These are phyloP conservation scores for Colletotrichum sp. DNA, from an alignment of 2,329 filamentous ascomycete species.

Conservation along the genomic window DNA sequence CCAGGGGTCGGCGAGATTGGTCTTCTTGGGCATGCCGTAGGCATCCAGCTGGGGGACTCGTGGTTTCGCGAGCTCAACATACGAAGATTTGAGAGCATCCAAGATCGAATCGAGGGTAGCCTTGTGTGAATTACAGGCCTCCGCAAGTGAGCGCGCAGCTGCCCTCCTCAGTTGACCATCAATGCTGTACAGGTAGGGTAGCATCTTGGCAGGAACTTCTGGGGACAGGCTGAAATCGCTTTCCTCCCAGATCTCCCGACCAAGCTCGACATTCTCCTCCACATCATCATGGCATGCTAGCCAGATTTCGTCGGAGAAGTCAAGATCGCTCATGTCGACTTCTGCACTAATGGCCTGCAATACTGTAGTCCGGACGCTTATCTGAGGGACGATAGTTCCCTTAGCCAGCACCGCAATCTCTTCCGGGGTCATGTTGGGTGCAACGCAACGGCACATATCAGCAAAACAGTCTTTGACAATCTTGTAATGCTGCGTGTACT, in stretches of 20 bases:
- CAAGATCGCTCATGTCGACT: constrained; percentile 86
- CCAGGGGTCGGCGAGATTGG: constrained; percentile 88
- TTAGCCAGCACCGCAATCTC: constrained; percentile 81
- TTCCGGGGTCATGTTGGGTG: constrained; percentile 74
- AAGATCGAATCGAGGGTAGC: constrained; percentile 68
- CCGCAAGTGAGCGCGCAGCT: constrained; percentile 81
- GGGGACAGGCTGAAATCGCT: constrained; percentile 77
- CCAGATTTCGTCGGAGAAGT: constrained; percentile 92
- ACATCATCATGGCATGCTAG: constrained; percentile 90
- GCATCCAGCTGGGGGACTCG: constrained; percentile 85
- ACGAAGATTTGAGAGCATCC: constrained; percentile 70
- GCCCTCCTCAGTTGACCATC: constrained; percentile 85
- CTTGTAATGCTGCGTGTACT: constrained; percentile 92
- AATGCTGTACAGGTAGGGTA: constrained; percentile 80
- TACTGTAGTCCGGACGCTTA: constrained; percentile 81
- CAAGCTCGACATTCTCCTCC: constrained; percentile 84
- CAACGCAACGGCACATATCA: constrained; percentile 84
- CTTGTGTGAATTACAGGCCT: constrained; percentile 68
- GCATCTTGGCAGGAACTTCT: constrained; percentile 69
- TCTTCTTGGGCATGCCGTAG: constrained; percentile 93
- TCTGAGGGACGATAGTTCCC: constrained; percentile 80
- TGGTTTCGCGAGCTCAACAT: constrained; percentile 81
- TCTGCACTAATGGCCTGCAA: constrained; percentile 91
- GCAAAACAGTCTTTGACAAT: constrained; percentile 90
- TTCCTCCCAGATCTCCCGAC: constrained; percentile 92